Evolutionary conservation across 2,329 filamentous ascomycete species (phyloP).

Genomic region (Ophiostoma piceae): DNA sequence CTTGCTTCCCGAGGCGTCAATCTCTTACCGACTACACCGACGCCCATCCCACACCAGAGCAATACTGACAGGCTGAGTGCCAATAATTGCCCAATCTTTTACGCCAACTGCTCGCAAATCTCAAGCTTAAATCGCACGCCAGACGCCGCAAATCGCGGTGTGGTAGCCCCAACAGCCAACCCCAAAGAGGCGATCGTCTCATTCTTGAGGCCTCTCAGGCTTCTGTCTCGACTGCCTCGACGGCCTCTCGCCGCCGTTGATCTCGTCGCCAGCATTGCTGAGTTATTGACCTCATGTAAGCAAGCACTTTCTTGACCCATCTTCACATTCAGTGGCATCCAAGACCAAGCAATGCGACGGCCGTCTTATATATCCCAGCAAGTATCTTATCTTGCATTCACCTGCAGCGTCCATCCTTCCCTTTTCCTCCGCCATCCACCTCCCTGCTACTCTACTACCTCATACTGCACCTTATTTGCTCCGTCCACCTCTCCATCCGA

Average conservation of each 20-base stretch:
- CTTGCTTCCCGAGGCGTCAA: background rate
- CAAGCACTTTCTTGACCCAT: background rate
- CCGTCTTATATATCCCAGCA: background rate
- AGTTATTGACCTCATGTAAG: background rate
- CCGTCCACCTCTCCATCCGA: background rate
- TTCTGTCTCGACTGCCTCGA: slow-evolving; percentile 10
- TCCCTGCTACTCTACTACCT: slow-evolving; percentile 13
- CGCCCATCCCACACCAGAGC: background rate
- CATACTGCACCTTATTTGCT: background rate
- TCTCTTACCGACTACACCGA: background rate
- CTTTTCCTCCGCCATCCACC: slow-evolving; percentile 1
- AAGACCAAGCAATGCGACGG: background rate
- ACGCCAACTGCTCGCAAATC: background rate
- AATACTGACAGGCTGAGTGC: background rate
- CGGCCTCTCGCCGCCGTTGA: background rate
- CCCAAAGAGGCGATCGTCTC: background rate
- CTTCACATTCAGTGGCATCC: background rate
- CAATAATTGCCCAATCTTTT: background rate
- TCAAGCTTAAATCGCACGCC: background rate
- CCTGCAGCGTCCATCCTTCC: background rate
- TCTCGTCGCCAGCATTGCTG: background rate
- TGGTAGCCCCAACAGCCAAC: background rate
- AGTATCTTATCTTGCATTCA: background rate
- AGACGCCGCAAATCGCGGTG: background rate
- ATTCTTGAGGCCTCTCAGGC: slow-evolving; percentile 2